Evolutionary conservation across 2,329 filamentous ascomycete genomes (phyloP), one percentile per base, ranked within the genome.

Genomic region (Lojkania enalia): DNA sequence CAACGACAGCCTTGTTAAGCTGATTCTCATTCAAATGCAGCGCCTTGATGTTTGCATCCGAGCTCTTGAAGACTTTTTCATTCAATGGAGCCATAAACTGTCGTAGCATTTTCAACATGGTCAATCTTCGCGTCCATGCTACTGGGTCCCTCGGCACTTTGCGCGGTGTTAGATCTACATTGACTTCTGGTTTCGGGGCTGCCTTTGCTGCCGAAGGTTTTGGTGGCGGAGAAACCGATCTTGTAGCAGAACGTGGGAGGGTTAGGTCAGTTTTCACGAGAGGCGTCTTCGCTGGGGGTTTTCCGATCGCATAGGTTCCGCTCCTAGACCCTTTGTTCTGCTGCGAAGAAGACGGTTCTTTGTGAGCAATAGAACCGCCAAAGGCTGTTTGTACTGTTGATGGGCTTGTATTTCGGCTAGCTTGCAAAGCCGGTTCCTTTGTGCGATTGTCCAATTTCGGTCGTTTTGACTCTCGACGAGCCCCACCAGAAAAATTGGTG

Each of bases 51-150:
- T 76, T 70, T 11, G 74, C 68, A 21, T 76, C 77, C 20, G 71
- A 71, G 32, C 74, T 74, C 43, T 79, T 82, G 37, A 74, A 74
- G 2, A 87, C 66, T 53, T 83, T 80, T 12, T 76, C 72, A 60
- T 92, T 90, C 6, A 91, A 77, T 3, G 84, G 78, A n/a, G 71
- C 67, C 63, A 86, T 82, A 52, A 88, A 80, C 11, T 77, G 74
- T 59, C 90, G 82, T 1, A 92, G 70, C 52, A 83, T 74, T 51
- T 80, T 81, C 18, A 91, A 66, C 44, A 73, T 20, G 56, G 62
- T 36, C 11, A 63, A 58, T 61, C 54, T 61, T 54, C 51, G 61
- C 4, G 58, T 54, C 16, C 61, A 65, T 55, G 64, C 60, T 9
- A 66, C 71, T n/a, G 74, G 74, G 32, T 72, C 72, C 39, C 71